phyloP scores from a whole-genome alignment of 768 basidiomycete species.

The Phlebiopsis flavidoalba region DNA sequence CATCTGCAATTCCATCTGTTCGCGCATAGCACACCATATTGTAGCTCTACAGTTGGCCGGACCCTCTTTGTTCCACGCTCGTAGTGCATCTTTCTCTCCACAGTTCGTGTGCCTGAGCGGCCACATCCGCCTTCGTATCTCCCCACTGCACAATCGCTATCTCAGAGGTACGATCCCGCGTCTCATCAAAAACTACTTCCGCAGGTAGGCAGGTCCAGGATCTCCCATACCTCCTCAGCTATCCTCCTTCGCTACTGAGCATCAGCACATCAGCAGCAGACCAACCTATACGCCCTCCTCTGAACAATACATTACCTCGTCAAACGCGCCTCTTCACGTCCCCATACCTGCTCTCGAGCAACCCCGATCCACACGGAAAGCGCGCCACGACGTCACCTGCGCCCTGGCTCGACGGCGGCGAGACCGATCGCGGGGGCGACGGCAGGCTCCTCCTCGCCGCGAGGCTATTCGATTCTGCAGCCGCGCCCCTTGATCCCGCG shows the following conservation, averaged over 20 bases:
- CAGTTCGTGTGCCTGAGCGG: neutral
- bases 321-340: neutral
- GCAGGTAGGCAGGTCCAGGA: constrained; percentile 11
- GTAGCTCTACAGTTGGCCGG: constrained; percentile 5
- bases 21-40: constrained; percentile 5
- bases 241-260: constrained; percentile 10
- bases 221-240: constrained; percentile 7
- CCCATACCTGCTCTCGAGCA: constrained; percentile 1
- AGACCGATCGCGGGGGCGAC: constrained; percentile 8
- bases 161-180: neutral
- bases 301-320: constrained; percentile 2
- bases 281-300: neutral
- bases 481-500: neutral
- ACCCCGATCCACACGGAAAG: constrained; percentile 2
- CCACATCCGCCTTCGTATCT: neutral
- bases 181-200: constrained; percentile 10
- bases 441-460: constrained; percentile 5
- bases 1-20: neutral
- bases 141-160: constrained; percentile 8
- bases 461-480: constrained; percentile 9
- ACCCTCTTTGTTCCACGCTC: neutral
- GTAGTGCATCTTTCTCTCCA: neutral
- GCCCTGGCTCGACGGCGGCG: constrained; percentile 3
- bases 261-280: neutral
- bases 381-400: neutral